Evolutionary conservation across 352 stramenopile species (phyloP), one percentile per base, ranked within the genome.

Genomic region (Peronosclerospora sorghi): DNA sequence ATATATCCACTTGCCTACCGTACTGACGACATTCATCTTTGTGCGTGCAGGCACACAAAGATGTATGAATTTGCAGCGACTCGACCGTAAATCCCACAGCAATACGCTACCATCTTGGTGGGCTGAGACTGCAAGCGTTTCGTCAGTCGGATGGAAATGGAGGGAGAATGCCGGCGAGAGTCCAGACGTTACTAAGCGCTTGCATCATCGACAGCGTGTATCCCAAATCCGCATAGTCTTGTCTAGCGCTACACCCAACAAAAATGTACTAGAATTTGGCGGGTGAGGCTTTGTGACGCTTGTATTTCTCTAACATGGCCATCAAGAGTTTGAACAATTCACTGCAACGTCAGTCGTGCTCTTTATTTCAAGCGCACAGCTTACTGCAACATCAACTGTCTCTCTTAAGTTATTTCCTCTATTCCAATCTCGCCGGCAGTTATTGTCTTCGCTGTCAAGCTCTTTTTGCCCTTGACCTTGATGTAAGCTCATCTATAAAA

Each of bases 221-320:
- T 91, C 78, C 78, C 75, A 88, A n/a, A 87, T 50, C 0, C 78
- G 56, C 4, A 87, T 50, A 0, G 69, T 83, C 19, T 62, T 65
- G 44, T 88, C 73, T 32, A 81, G 58, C 8, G 74, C 59, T 14
- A 70, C 41, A 30, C 58, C 80, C 2, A 80, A 24, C 8, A 76
- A 18, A n/a, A 48, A 37, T 10, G 46, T 56, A 30, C 18, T 39
- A 20, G 19, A 26, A 21, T 5, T 28, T 4, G 24, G 36, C 36
- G 46, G 20, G 15, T 61, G 21, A 23, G 56, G 28, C 28, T 75
- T 64, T 5, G 59, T 46, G 20, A 83, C 7, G 68, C 54, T 15
- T 83, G 68, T 41, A 90, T 66, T 49, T 87, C 77, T 9, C 62
- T 68, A 3, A 72, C 68, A 37, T 90, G 74, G 8, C 77, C 77